Evolutionary conservation across 1,284 basidiomycete genomes (phyloP).

Genomic region (Austroboletus rostrupii): DNA sequence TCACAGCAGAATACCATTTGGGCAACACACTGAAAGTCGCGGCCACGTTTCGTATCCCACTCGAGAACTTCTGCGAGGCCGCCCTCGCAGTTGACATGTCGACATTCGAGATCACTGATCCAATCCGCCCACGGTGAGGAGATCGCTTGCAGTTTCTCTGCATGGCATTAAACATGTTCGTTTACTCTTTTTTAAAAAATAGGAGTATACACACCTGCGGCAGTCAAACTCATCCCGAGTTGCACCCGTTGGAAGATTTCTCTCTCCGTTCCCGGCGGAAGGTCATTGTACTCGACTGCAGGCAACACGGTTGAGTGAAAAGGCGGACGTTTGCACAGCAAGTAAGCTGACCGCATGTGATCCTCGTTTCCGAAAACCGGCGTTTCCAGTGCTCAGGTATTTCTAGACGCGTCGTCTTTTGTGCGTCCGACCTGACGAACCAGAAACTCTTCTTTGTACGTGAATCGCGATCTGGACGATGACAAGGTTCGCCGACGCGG

Average conservation of each 20-base stretch:
- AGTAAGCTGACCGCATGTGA: constrained; percentile 56
- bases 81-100: constrained; percentile 46
- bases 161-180: not conserved
- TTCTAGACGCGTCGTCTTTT: constrained; percentile 38
- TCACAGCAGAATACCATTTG: constrained; percentile 63
- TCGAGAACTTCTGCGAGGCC: constrained; percentile 51
- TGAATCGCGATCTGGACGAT: constrained; percentile 42
- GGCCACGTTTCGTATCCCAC: constrained; percentile 60
- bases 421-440: constrained; percentile 47
- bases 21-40: constrained; percentile 68
- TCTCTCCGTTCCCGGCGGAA: constrained; percentile 49
- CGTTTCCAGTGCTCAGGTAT: constrained; percentile 49
- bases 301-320: not conserved
- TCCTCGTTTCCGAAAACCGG: constrained; percentile 47
- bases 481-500: not conserved
- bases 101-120: constrained; percentile 50
- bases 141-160: constrained; percentile 72
- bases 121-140: constrained; percentile 57
- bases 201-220: constrained; percentile 45
- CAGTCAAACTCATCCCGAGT: constrained; percentile 65
- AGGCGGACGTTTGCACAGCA: not conserved
- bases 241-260: constrained; percentile 80
- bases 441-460: constrained; percentile 56
- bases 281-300: constrained; percentile 54
- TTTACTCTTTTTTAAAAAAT: not conserved